Evolutionary conservation across 1,284 basidiomycete genomes (phyloP).

Genomic region (Pulveroboletus sp.): DNA sequence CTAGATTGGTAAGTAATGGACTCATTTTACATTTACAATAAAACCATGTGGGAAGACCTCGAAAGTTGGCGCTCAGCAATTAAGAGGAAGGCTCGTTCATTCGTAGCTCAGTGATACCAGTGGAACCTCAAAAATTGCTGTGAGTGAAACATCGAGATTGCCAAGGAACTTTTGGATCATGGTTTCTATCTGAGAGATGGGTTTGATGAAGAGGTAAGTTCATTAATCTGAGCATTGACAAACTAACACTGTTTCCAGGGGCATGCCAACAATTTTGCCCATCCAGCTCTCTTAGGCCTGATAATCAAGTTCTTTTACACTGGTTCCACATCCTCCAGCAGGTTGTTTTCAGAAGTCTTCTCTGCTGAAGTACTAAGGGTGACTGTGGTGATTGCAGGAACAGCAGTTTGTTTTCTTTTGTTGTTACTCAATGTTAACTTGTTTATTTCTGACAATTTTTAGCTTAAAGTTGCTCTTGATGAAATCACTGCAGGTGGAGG

Average conservation of each 20-base stretch:
- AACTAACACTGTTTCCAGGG: conserved; percentile 2
- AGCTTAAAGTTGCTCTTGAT: conserved; percentile 3
- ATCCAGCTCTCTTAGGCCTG: background rate
- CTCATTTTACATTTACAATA: too few species aligned
- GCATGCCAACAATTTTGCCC: conserved; percentile 11
- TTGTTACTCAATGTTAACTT: too few species aligned
- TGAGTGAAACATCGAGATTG: background rate
- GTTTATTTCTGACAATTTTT: background rate
- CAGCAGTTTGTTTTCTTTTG: background rate
- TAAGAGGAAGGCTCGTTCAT: conserved; percentile 7
- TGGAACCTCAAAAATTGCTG: conserved; percentile 7
- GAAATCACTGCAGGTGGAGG: background rate
- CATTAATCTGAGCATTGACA: background rate
- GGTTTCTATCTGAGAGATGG: background rate
- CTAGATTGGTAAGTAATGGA: too few species aligned
- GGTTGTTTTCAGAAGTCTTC: conserved; percentile 1
- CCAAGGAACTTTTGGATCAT: background rate
- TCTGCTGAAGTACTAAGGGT: background rate
- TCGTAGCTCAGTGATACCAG: background rate
- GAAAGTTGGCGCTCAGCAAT: conserved; percentile 6
- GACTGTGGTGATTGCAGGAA: background rate
- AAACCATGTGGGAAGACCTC: conserved; percentile 16
- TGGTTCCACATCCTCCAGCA: background rate
- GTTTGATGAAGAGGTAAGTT: conserved; percentile 4
- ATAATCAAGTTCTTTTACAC: conserved; percentile 12